These are phyloP conservation scores for Cyberlindnera maritima DNA, from an alignment of 805 yeast species.

Conservation along the genomic window DNA sequence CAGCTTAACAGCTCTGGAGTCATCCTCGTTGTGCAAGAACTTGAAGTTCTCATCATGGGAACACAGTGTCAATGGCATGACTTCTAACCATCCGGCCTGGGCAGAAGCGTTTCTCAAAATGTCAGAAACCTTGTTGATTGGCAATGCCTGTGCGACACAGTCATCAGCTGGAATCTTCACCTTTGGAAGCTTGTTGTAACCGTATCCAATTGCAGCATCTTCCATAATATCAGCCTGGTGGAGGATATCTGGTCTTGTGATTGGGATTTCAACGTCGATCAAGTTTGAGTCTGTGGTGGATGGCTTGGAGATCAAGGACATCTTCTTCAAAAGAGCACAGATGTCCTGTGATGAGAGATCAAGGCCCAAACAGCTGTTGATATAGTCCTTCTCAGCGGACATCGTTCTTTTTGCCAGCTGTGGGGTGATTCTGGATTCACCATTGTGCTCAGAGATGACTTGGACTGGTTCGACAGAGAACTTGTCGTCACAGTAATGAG, in stretches of 20 bases:
- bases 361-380: constrained; percentile 92
- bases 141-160: constrained; percentile 80
- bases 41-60: constrained; percentile 97
- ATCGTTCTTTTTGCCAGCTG: constrained; percentile 62
- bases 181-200: constrained; percentile 83
- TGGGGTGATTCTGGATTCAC: constrained; percentile 75
- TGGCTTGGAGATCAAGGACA: constrained; percentile 72
- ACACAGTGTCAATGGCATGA: constrained; percentile 90
- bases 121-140: constrained; percentile 87
- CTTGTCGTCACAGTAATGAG: constrained; percentile 77
- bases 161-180: constrained; percentile 77
- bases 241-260: constrained; percentile 91
- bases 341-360: constrained; percentile 67
- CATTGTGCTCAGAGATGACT: constrained; percentile 78
- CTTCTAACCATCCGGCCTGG: constrained; percentile 95
- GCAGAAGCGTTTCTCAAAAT: constrained; percentile 88
- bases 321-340: constrained; percentile 62
- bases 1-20: constrained; percentile 79
- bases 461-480: constrained; percentile 90
- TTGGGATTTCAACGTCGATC: constrained; percentile 62
- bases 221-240: constrained; percentile 99
- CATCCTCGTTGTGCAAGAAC: constrained; percentile 73
- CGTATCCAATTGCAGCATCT: constrained; percentile 96
- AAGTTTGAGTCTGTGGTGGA: constrained; percentile 42
- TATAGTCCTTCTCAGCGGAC: constrained; percentile 75